Percentiles rank a stretch among this genome's conserved stretches.
Conservation (phyloP, 306 rosid species). For the Vigna unguiculata region DNA sequence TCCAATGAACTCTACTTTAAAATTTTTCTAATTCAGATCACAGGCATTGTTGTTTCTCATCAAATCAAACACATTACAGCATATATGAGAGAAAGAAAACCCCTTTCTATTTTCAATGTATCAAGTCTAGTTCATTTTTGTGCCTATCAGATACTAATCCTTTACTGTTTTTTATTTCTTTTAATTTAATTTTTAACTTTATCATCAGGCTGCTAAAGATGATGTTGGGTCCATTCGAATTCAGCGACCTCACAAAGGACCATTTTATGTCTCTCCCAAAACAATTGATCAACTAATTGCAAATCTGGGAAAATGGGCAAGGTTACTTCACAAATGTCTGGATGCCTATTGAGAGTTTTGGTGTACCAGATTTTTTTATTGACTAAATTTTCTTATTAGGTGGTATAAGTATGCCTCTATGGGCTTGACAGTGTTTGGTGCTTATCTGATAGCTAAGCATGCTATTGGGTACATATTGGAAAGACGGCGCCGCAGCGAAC, state of each 20-base stretch:
- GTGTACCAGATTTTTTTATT: conserved; percentile 30
- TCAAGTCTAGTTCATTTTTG: conserved; percentile 13
- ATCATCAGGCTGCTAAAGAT: conserved; percentile 86
- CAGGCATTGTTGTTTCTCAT: conserved; percentile 36
- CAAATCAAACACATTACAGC: conserved; percentile 1
- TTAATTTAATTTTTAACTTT: conserved; percentile 39
- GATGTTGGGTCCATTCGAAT: conserved; percentile 84
- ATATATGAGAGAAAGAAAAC: conserved; percentile 17
- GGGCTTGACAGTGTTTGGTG: conserved; percentile 84
- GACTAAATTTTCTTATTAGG: conserved; percentile 58
- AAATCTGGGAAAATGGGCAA: conserved; percentile 98
- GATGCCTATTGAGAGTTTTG: conserved; percentile 14
- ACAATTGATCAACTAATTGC: conserved; percentile 89
- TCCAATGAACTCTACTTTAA: conserved; percentile 16
- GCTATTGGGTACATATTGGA: conserved; percentile 72
- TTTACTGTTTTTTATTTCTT: neutral
- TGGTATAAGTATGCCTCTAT: conserved; percentile 91
- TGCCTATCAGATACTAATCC: conserved; percentile 6
- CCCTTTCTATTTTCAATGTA: conserved; percentile 33
- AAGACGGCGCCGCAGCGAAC: conserved; percentile 69
- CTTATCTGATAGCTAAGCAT: conserved; percentile 82
- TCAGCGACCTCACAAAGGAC: conserved; percentile 96
- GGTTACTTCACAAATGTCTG: conserved; percentile 56
- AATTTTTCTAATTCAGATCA: conserved; percentile 22
- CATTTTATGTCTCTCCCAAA: conserved; percentile 91